Base-by-base conservation (phyloP, 495 filamentous ascomycete genomes). In the Collariella sp. region DNA sequence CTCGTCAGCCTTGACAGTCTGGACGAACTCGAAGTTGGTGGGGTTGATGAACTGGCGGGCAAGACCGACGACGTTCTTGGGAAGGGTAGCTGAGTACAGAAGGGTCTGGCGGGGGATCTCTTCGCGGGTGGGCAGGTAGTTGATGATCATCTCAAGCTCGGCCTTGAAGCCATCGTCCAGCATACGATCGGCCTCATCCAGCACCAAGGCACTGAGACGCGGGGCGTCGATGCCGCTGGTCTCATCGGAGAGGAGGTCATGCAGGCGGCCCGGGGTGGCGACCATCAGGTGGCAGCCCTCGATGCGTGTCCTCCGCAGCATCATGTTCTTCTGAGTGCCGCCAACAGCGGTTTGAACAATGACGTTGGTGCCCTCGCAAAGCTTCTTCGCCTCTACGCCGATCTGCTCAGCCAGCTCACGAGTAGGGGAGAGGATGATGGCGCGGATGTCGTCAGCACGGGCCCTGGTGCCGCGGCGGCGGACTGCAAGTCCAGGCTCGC, bases 371-470 rank as follows among this genome's bases (percentile, higher is more conserved):
- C 76, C 72, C 7, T 36, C 39, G 4, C 79, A 77, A n/a, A 96
- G 63, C 65, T 83, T 91, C 40, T 56, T 70, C 2, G 93, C 90
- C 65, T 98, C 93, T 0, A 70, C 80, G 11, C 85, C 87, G 59
- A 98, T 97, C 72, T 98, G 93, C 67, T 95, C 88, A 4, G 93
- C 93, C 56, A 98, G 77, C 71, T 98, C 93, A 54, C 93, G 82
- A 18, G 93, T 98, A 9, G 93, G 93, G 0, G 94, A 97, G 55
- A 98, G 82, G 64, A 98, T 83, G 40, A 98, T 83, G 23, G 88
- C 85, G 51, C 89, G 83, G 56, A 96, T 89, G 65, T 96, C 89
- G 31, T 77, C 66, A 1, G 81, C 66, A 4, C 67, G 64, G 10
- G 79, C 67, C 4, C 55, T n/a, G n/a, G n/a, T 51, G 7, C 15